phyloP scores from a whole-genome alignment of 345 rosid genomes.

The Laguncularia racemosa region DNA sequence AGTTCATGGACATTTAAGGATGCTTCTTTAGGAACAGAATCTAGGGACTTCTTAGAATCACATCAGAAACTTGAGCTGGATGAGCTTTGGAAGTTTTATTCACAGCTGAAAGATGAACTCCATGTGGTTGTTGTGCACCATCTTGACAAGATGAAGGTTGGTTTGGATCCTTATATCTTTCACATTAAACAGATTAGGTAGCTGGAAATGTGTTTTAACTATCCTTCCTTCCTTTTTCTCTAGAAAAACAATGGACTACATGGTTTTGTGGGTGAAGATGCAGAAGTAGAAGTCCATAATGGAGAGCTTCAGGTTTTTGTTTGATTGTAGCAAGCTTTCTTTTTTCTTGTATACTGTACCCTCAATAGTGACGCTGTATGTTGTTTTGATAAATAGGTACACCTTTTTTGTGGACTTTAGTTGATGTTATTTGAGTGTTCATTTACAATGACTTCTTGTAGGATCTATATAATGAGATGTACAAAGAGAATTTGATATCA shows the following conservation, averaged over 20 bases:
- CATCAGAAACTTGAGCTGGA: constrained; percentile 19
- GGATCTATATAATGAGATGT: constrained; percentile 48
- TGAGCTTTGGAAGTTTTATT: constrained; percentile 45
- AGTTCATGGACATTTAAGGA: constrained; percentile 58
- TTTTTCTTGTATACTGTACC: background rate
- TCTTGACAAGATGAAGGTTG: constrained; percentile 60
- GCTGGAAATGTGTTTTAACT: too few relatives aligned
- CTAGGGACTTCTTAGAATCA: constrained; percentile 24
- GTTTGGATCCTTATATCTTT: constrained; percentile 9
- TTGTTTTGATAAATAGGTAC: background rate
- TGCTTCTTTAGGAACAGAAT: constrained; percentile 24
- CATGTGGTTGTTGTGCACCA: constrained; percentile 33
- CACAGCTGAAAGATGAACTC: constrained; percentile 55
- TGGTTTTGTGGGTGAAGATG: constrained; percentile 31
- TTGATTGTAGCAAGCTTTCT: constrained; percentile 1
- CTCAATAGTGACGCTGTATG: background rate
- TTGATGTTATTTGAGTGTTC: background rate
- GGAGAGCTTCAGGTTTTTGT: constrained; percentile 65
- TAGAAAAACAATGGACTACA: constrained; percentile 45
- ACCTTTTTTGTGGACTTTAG: background rate
- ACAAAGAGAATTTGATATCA: constrained; percentile 19
- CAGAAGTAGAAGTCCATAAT: constrained; percentile 26
- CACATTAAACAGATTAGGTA: background rate
- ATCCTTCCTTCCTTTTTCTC: too few relatives aligned
- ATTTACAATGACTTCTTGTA: constrained; percentile 17